A percentile compares a stretch with the other conserved stretches of the same genome.
These are phyloP conservation scores for Caryopteris hybrid DNA, from an alignment of 305 asterid genomes.

Conservation along the genomic window DNA sequence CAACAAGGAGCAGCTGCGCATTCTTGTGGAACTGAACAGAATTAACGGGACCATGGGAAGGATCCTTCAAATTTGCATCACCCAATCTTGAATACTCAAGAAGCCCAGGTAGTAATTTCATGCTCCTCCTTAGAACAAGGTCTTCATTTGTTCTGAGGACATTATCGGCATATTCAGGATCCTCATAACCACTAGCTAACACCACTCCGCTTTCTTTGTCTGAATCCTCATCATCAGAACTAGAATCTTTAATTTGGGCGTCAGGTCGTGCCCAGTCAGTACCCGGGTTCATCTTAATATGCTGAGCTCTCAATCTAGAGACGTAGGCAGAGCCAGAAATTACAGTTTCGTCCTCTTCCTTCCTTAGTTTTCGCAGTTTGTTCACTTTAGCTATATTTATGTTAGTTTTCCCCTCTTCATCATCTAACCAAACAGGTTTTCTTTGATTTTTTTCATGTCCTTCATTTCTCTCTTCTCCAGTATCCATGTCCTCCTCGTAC, in stretches of 20 bases:
- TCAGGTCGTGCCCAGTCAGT: slow-evolving; percentile 79
- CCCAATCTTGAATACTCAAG: slow-evolving; percentile 73
- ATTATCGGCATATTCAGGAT: slow-evolving; percentile 31
- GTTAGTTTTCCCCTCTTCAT: slow-evolving; percentile 69
- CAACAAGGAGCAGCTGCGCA: slow-evolving; percentile 79
- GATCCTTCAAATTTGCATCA: slow-evolving; percentile 70
- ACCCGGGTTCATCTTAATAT: slow-evolving; percentile 74
- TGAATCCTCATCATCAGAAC: slow-evolving; percentile 61
- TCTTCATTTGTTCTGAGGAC: slow-evolving; percentile 68
- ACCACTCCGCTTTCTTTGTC: slow-evolving; percentile 43
- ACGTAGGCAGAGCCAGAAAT: slow-evolving; percentile 64
- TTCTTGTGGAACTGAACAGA: slow-evolving; percentile 90
- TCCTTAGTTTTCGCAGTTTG: slow-evolving; percentile 74
- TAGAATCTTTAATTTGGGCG: slow-evolving; percentile 26
- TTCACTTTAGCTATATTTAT: slow-evolving; percentile 71
- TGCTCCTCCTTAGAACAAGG: slow-evolving; percentile 46
- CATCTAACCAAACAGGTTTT: slow-evolving; percentile 79
- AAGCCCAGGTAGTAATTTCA: slow-evolving; percentile 58
- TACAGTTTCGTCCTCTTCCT: slow-evolving; percentile 62
- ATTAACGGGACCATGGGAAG: slow-evolving; percentile 54
- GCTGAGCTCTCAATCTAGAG: slow-evolving; percentile 82
- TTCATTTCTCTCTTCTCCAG: slow-evolving; percentile 19
- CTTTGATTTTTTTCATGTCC: slow-evolving; percentile 25
- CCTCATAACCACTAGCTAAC: slow-evolving; percentile 30
- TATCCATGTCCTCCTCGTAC: slow-evolving; percentile 49